Evolutionary conservation across 257 asterid species (phyloP), one percentile per base, ranked within the genome.

Genomic region (Apocynum venetum): DNA sequence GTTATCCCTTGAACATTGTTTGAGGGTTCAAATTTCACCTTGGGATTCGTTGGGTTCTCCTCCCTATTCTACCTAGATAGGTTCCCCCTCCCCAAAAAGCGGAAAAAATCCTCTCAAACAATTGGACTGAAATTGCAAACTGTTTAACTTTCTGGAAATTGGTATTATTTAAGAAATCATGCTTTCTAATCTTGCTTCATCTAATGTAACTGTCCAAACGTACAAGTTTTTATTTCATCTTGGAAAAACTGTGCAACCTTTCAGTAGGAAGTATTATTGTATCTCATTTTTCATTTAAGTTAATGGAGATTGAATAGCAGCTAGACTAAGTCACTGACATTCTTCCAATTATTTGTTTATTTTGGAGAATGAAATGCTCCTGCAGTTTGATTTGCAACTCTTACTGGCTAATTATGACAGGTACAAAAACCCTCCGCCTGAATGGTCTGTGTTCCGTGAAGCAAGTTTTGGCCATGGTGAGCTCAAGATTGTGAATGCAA

Each of bases 391-490:
- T 63, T 35, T 57, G 74, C 60, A 69, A 72, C 56, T 68, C 36
- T 74, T 73, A 11, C 0, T 75, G 79, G 71, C 49, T 57, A 77
- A 76, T 56, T 25, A 36, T 73, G 46, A 41, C 86, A 96, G 98
- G 88, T 96, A 87, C 84, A 44, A 64, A 48, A 65, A 83, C 13
- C 93, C 93, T 55, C 84, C 81, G 75, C 97, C 99, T 0, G 84
- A 86, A 52, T 96, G 99, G 98, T 93, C 99, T 4, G 87, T 77
- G 6, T 96, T 96, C 84, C 94, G 96, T 0, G 98, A 96, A 80
- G 99, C 99, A 48, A 93, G 98, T 84, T 96, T 96, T 53, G 98
- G 98, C 6, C 99, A 96, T 76, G 99, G 99, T 1, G 98, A 92
- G 85, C 81, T 93, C 48, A 87, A 76, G 80, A 81, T 93, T 60